Conservation (phyloP, 225 moss, liverwort and hornwort species). For the Asterella californica region DNA sequence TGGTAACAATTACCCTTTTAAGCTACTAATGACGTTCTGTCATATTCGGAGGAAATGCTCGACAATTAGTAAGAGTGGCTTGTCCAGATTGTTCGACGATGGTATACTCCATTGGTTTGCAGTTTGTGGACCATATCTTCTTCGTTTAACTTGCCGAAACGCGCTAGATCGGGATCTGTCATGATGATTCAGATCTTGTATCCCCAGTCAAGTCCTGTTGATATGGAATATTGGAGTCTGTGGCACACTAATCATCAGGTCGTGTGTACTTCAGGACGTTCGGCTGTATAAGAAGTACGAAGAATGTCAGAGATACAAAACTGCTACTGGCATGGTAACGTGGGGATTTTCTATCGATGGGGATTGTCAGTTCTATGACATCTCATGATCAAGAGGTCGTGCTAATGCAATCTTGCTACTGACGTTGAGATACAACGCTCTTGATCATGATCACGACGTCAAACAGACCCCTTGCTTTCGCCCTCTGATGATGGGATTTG, state of each 20-base stretch:
- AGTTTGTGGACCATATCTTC: neutral
- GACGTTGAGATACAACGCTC: neutral
- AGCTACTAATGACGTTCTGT: too few relatives aligned
- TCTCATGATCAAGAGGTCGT: neutral
- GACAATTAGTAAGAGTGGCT: too few relatives aligned
- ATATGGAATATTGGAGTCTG: neutral
- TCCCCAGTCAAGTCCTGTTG: neutral
- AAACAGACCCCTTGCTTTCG: neutral
- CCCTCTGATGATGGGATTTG: neutral
- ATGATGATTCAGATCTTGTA: neutral
- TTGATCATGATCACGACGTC: neutral
- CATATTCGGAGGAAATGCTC: too few relatives aligned
- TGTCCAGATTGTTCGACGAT: neutral
- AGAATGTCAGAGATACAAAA: neutral
- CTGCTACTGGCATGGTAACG: neutral
- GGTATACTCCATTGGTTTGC: neutral
- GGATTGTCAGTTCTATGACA: neutral
- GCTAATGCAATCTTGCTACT: neutral
- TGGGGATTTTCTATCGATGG: neutral
- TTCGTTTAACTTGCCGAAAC: neutral
- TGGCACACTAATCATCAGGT: neutral
- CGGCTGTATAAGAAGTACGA: neutral
- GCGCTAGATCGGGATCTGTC: constrained; percentile 2
- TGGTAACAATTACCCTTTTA: too few relatives aligned
- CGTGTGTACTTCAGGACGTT: neutral